A percentile compares a stretch with the other conserved stretches of the same genome.
phyloP scores from a whole-genome alignment of 768 basidiomycete genomes.

The Panaeolus cyanescens region DNA sequence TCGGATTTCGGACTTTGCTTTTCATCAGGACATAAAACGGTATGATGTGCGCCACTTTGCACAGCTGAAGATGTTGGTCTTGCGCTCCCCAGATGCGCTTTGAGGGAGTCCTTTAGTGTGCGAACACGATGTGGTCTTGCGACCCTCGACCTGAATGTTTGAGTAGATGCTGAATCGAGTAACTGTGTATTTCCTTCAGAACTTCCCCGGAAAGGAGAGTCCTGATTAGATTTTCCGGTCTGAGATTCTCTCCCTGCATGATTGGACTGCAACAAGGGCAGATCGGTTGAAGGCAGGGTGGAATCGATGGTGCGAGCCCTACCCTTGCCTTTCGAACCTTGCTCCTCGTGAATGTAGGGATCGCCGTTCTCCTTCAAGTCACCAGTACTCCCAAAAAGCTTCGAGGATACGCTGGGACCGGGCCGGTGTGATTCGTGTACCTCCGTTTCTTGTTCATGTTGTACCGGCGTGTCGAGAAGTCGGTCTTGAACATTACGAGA shows the following conservation, averaged over 20 bases:
- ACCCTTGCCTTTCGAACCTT: slow-evolving; percentile 3
- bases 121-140: slow-evolving; percentile 33
- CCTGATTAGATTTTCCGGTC: slow-evolving; percentile 1
- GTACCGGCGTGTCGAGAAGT: neutral
- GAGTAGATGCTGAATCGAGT: neutral
- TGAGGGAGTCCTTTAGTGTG: slow-evolving; percentile 48
- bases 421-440: neutral
- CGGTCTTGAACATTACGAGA: neutral
- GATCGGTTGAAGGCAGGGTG: neutral
- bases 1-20: slow-evolving; percentile 4
- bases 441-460: neutral
- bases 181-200: neutral
- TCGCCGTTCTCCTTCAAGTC: neutral
- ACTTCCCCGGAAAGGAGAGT: neutral
- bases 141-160: neutral
- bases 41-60: neutral
- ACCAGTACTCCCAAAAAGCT: neutral
- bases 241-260: neutral
- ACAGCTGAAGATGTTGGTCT: neutral
- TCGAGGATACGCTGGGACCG: neutral
- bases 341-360: slow-evolving; percentile 4
- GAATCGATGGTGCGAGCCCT: neutral
- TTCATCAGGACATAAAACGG: neutral
- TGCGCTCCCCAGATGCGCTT: slow-evolving; percentile 40
- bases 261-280: neutral